These are phyloP conservation scores for Trametes sp. DNA, from an alignment of 1,284 basidiomycete genomes.

Conservation along the genomic window DNA sequence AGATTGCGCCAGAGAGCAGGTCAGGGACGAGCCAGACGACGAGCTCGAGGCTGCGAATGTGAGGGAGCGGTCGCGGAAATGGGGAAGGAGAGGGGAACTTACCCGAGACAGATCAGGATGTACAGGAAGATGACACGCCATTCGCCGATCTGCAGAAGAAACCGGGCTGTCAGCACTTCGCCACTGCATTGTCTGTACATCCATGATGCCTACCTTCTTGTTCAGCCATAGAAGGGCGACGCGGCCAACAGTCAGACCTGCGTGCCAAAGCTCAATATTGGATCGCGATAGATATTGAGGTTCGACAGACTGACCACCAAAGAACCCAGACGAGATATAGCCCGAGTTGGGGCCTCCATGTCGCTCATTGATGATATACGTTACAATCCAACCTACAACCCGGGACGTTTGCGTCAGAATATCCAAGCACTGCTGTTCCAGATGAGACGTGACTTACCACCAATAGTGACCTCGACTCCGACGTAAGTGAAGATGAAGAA, in stretches of 20 bases:
- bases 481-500: slow-evolving; percentile 55
- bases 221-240: slow-evolving; percentile 57
- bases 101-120: slow-evolving; percentile 44
- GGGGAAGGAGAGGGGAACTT: slow-evolving; percentile 17
- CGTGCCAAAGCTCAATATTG: not conserved
- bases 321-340: slow-evolving; percentile 59
- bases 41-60: slow-evolving; percentile 52
- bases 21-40: slow-evolving; percentile 66
- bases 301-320: slow-evolving; percentile 50
- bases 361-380: slow-evolving; percentile 52
- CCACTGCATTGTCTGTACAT: not conserved
- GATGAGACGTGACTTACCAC: slow-evolving; percentile 39
- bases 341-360: slow-evolving; percentile 54
- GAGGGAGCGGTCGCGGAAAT: not conserved
- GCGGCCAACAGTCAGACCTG: slow-evolving; percentile 52
- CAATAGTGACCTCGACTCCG: slow-evolving; percentile 55
- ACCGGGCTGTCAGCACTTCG: not conserved
- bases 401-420: not conserved
- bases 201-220: slow-evolving; percentile 43
- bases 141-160: slow-evolving; percentile 48
- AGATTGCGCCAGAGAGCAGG: slow-evolving; percentile 58
- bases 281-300: not conserved
- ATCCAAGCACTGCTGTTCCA: not conserved
- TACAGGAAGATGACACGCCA: slow-evolving; percentile 49
- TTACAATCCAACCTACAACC: slow-evolving; percentile 56